Evolutionary conservation across 192 early-diverging fungal species (phyloP).

Genomic region (Mortierella claussenii): DNA sequence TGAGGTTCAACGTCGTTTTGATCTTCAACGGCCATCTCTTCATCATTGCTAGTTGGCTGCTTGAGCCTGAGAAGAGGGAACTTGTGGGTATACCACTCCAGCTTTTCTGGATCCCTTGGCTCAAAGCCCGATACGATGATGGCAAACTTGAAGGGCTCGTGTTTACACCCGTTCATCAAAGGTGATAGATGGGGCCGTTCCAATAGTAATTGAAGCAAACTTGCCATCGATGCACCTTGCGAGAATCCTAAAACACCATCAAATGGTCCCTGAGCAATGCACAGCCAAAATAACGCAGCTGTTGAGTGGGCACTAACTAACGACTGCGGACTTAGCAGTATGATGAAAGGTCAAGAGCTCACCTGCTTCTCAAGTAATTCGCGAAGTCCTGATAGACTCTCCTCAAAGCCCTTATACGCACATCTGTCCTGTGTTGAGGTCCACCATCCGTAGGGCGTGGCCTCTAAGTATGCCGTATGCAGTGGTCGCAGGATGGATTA

Average conservation of each 20-base stretch:
- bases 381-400: conserved; percentile 53
- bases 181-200: conserved; percentile 54
- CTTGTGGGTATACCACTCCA: conserved; percentile 39
- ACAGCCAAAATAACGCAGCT: neutral
- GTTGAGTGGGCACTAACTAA: neutral
- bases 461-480: conserved; percentile 17
- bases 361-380: conserved; percentile 58
- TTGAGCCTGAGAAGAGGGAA: conserved; percentile 11
- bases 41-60: neutral
- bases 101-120: conserved; percentile 27
- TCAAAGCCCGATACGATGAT: conserved; percentile 62
- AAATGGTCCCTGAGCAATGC: conserved; percentile 58
- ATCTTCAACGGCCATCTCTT: neutral
- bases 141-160: conserved; percentile 56
- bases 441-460: conserved; percentile 58
- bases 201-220: conserved; percentile 54
- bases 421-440: conserved; percentile 45
- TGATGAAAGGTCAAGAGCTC: neutral
- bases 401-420: conserved; percentile 55
- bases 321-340: neutral
- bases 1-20: conserved; percentile 19
- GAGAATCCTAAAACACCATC: conserved; percentile 68
- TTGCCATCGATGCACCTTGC: conserved; percentile 64
- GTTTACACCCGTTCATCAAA: conserved; percentile 30
- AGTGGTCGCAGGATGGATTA: neutral